Conservation (phyloP, 345 rosid species). For the Microcos paniculata region DNA sequence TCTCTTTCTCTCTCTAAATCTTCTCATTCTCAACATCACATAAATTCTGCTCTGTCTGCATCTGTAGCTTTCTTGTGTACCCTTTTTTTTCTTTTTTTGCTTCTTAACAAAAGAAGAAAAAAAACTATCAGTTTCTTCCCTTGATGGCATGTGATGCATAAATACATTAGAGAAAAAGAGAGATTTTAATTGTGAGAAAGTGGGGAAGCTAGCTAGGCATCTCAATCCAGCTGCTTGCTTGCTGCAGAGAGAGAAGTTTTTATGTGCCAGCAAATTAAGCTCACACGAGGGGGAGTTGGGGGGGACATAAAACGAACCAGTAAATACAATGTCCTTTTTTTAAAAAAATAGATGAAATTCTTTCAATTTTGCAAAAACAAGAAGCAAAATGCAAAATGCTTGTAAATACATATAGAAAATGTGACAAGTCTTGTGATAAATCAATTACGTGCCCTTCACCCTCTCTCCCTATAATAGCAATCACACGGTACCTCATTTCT, state of each 20-base stretch:
- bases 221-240: slow-evolving; percentile 6
- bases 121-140: not conserved
- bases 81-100: not conserved
- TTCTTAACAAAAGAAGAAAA: not conserved
- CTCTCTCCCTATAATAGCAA: slow-evolving; percentile 13
- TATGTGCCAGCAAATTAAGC: slow-evolving; percentile 29
- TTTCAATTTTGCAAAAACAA: too few species aligned
- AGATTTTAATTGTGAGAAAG: not conserved
- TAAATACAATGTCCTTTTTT: slow-evolving; percentile 17
- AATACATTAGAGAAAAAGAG: not conserved
- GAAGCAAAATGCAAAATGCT: not conserved
- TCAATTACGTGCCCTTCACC: slow-evolving; percentile 26
- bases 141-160: slow-evolving; percentile 10
- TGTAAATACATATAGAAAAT: slow-evolving; percentile 17
- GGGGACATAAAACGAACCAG: slow-evolving; percentile 25
- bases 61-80: not conserved
- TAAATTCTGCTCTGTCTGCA: not conserved
- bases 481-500: not conserved
- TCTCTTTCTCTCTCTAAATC: not conserved
- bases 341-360: not conserved
- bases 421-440: slow-evolving; percentile 13
- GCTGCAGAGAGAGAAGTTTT: not conserved
- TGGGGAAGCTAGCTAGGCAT: slow-evolving; percentile 23
- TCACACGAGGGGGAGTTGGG: not conserved
- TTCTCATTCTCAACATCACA: not conserved